Evolutionary conservation across 1,139 yeast genomes (phyloP).

Genomic region (Zygosaccharomyces pseudobailii): DNA sequence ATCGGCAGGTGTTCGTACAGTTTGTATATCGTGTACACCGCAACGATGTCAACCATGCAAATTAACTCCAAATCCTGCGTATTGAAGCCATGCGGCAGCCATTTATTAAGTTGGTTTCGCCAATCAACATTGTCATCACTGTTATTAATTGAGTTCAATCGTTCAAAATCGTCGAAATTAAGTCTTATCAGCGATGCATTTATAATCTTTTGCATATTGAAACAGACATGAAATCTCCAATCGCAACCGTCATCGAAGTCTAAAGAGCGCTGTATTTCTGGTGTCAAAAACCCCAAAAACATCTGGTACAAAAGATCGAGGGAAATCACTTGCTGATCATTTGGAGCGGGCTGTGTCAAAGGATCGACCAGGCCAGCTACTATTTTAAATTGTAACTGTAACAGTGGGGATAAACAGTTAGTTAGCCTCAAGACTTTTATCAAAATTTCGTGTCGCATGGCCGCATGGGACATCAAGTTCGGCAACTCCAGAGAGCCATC

Average conservation of each 20-base stretch:
- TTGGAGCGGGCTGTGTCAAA: slow-evolving; percentile 61
- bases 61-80: slow-evolving; percentile 43
- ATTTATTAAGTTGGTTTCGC: slow-evolving; percentile 38
- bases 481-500: slow-evolving; percentile 21
- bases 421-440: slow-evolving; percentile 20
- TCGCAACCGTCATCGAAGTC: slow-evolving; percentile 12
- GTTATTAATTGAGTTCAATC: slow-evolving; percentile 42
- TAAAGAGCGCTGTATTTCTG: slow-evolving; percentile 13
- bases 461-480: slow-evolving; percentile 28
- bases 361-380: slow-evolving; percentile 53
- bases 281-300: slow-evolving; percentile 42
- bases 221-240: slow-evolving; percentile 41
- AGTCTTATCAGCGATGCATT: slow-evolving; percentile 40
- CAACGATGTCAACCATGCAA: slow-evolving; percentile 50
- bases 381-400: slow-evolving; percentile 21
- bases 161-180: slow-evolving; percentile 47
- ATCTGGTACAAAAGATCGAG: slow-evolving; percentile 51
- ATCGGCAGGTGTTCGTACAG: slow-evolving; percentile 38
- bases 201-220: slow-evolving; percentile 43
- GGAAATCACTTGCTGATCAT: slow-evolving; percentile 49
- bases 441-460: slow-evolving; percentile 30
- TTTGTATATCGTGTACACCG: slow-evolving; percentile 49
- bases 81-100: slow-evolving; percentile 49
- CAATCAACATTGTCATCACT: slow-evolving; percentile 42
- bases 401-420: slow-evolving; percentile 18